Conservation (phyloP, 2,329 filamentous ascomycete species). For the Clonostachys byssicola region DNA sequence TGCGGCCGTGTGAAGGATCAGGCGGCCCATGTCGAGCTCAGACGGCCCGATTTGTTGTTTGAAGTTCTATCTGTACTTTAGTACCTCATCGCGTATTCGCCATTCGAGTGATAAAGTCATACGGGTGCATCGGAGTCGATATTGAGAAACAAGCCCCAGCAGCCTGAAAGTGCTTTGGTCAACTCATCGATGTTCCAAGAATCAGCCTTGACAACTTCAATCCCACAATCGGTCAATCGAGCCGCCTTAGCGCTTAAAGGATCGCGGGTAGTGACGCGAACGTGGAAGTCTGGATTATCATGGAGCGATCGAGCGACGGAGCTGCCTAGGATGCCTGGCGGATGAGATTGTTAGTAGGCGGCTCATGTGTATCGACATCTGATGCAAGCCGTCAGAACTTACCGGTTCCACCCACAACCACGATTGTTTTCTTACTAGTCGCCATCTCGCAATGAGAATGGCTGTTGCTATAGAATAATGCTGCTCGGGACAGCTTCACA, state of each 20-base stretch:
- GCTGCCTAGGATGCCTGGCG: background rate
- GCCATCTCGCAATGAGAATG: too few species aligned
- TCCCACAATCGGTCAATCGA: conserved; percentile 12
- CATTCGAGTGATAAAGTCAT: too few species aligned
- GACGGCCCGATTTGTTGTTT: background rate
- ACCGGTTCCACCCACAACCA: background rate
- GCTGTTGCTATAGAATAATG: too few species aligned
- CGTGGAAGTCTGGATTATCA: conserved; percentile 9
- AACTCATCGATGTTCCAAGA: conserved; percentile 14
- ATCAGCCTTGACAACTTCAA: conserved; percentile 22
- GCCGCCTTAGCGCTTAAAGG: conserved; percentile 19
- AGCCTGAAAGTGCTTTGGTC: conserved; percentile 17
- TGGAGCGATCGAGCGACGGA: background rate
- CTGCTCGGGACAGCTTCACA: too few species aligned
- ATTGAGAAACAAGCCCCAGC: conserved; percentile 25
- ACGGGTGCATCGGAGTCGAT: conserved; percentile 20
- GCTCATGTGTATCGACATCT: too few species aligned
- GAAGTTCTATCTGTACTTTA: too few species aligned
- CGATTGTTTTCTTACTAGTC: background rate
- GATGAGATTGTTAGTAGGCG: too few species aligned
- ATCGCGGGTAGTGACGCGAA: conserved; percentile 21
- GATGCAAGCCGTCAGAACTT: too few species aligned
- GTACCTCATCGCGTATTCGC: too few species aligned
- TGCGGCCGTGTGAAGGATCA: background rate
- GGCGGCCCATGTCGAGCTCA: background rate